Conservation (phyloP, 192 early-diverging fungal species). For the Coemansia furcata region DNA sequence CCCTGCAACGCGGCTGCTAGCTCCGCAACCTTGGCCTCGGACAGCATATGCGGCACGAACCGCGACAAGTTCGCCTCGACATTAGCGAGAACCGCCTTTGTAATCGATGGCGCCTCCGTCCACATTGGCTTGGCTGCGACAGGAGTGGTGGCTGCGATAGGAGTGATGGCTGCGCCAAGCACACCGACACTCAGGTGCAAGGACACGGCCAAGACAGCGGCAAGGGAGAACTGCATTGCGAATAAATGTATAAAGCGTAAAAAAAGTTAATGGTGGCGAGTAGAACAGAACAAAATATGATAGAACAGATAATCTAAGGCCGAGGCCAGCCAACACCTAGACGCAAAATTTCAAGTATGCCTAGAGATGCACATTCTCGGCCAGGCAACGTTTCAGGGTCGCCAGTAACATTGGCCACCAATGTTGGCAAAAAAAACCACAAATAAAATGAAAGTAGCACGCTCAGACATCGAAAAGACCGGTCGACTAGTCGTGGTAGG, state of each 20-base stretch:
- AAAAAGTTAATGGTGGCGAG: background rate
- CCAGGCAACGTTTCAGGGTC: conserved; percentile 5
- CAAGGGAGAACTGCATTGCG: background rate
- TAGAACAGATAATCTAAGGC: background rate
- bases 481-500: background rate
- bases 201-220: background rate
- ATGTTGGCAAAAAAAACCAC: background rate
- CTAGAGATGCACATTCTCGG: background rate
- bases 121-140: background rate
- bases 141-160: background rate
- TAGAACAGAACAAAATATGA: background rate
- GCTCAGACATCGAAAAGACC: background rate
- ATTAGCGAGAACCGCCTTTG: conserved; percentile 9
- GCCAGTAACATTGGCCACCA: background rate
- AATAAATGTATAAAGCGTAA: background rate
- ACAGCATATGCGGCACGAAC: conserved; percentile 25
- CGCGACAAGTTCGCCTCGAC: conserved; percentile 41
- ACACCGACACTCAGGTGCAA: background rate
- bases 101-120: background rate
- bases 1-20: conserved; percentile 3
- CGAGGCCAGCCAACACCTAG: background rate
- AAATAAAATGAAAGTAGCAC: background rate
- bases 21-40: conserved; percentile 15
- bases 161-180: background rate
- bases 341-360: background rate